Percentiles rank a stretch among this genome's conserved stretches.
Evolutionary conservation across 257 asterid species (phyloP).

Genomic region (Jacaranda mimosifolia): DNA sequence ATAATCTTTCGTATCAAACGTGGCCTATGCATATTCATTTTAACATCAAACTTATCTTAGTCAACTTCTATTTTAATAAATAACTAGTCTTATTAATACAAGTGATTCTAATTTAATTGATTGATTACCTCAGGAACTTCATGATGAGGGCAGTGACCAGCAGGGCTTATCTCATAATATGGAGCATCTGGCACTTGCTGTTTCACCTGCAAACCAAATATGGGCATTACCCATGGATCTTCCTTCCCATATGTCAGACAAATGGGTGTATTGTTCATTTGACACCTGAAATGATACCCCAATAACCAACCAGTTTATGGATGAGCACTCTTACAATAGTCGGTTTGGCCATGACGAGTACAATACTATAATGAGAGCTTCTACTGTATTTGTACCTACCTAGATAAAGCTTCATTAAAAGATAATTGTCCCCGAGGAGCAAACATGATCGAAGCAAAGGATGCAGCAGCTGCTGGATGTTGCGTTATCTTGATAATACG

Average conservation of each 20-base stretch:
- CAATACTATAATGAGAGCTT: background rate
- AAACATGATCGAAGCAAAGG: conserved; percentile 89
- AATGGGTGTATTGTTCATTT: conserved; percentile 61
- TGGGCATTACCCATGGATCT: conserved; percentile 95
- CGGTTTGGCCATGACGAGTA: no score
- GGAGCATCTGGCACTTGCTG: conserved; percentile 77
- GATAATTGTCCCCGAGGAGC: conserved; percentile 80
- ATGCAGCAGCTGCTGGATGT: conserved; percentile 98
- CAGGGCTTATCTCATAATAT: conserved; percentile 90
- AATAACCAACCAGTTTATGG: no score
- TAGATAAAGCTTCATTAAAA: conserved; percentile 73
- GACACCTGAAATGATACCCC: conserved; percentile 61
- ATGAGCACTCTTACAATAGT: no score
- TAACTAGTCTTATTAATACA: background rate
- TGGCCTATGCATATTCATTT: no score
- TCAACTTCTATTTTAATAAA: no score
- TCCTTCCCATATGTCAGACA: conserved; percentile 92
- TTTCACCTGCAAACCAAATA: conserved; percentile 79
- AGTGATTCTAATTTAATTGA: background rate
- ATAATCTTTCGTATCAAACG: no score
- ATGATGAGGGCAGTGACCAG: conserved; percentile 99
- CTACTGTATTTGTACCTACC: conserved; percentile 41
- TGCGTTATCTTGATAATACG: conserved; percentile 73
- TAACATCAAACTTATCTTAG: no score
- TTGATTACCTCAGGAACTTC: conserved; percentile 93